Conservation (phyloP, 2,329 filamentous ascomycete species). For the Rosellinia necatrix region DNA sequence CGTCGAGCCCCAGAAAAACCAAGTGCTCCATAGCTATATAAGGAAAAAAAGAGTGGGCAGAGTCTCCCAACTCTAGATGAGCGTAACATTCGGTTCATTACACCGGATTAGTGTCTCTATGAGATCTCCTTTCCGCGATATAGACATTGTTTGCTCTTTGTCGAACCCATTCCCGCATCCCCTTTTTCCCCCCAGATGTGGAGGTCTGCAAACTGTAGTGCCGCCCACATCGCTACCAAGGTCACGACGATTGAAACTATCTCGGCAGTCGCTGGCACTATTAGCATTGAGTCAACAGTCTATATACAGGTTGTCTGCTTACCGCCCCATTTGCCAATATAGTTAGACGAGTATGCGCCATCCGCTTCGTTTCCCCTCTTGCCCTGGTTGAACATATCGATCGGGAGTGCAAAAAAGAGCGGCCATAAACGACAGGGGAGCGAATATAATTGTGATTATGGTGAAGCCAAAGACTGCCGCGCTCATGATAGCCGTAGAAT, state of each 20-base stretch:
- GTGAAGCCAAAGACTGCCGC: conserved; percentile 13
- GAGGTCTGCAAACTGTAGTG: background rate
- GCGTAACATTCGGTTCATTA: too few relatives aligned
- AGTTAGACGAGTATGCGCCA: conserved; percentile 1
- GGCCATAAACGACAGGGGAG: conserved; percentile 1
- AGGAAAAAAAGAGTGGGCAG: too few relatives aligned
- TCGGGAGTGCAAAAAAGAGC: conserved; percentile 8
- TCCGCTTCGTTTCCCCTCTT: conserved; percentile 1
- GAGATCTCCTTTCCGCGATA: background rate
- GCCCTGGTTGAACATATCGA: conserved; percentile 12
- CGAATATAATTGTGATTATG: conserved; percentile 3
- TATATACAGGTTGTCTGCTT: background rate
- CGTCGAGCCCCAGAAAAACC: too few relatives aligned
- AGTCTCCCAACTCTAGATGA: too few relatives aligned
- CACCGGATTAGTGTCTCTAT: too few relatives aligned
- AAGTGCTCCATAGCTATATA: too few relatives aligned
- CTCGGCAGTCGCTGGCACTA: background rate
- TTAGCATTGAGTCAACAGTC: background rate
- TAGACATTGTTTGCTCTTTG: background rate
- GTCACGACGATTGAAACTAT: conserved; percentile 5
- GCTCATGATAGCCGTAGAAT: conserved; percentile 3
- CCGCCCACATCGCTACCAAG: conserved; percentile 11
- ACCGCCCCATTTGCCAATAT: conserved; percentile 17
- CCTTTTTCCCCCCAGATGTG: conserved; percentile 9
- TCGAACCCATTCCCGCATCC: background rate